These are phyloP conservation scores for Trichophyton equinum DNA, from an alignment of 2,329 filamentous ascomycete genomes.

Conservation along the genomic window DNA sequence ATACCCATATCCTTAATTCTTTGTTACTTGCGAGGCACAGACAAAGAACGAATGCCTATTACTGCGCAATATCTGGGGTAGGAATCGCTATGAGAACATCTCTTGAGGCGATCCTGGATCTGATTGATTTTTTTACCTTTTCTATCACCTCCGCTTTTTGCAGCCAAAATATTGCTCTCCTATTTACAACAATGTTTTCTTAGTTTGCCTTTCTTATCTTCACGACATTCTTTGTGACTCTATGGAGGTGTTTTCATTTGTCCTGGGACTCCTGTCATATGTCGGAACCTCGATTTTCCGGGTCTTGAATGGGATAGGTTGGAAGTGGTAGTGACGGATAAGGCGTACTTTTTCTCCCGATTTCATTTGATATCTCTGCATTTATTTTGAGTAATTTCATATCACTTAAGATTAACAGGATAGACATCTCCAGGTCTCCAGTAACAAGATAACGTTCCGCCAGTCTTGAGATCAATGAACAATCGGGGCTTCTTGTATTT, in stretches of 20 bases:
- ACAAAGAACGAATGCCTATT: neutral
- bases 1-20: neutral
- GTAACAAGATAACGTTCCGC: neutral
- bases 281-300: neutral
- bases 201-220: neutral
- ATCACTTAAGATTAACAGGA: neutral
- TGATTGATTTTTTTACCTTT: neutral
- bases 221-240: neutral
- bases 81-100: neutral
- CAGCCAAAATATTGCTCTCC: neutral
- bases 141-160: neutral
- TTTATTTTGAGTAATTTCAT: neutral
- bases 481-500: neutral
- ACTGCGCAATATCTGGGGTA: neutral
- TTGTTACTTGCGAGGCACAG: neutral
- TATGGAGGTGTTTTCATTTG: neutral
- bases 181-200: neutral
- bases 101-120: neutral
- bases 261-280: neutral
- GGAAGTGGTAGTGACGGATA: neutral
- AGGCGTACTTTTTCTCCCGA: neutral
- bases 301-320: neutral
- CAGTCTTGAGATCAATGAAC: neutral
- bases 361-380: neutral
- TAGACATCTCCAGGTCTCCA: neutral